Evolutionary conservation across 371 early-diverging fungal species (phyloP).

Genomic region (Coemansia sp.): DNA sequence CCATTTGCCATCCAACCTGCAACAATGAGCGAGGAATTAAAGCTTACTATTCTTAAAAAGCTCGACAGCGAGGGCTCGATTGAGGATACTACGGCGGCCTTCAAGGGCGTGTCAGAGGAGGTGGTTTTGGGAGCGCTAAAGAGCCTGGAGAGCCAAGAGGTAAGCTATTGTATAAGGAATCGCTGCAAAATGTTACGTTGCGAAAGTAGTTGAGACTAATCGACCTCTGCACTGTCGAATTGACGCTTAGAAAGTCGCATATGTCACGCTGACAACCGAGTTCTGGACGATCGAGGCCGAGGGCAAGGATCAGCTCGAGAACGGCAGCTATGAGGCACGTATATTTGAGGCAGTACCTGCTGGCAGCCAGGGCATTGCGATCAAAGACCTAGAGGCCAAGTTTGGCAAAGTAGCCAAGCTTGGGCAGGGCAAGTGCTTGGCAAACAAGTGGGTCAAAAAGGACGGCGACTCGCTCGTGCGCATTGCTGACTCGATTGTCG

Average conservation of each 20-base stretch:
- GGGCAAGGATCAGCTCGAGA: constrained; percentile 79
- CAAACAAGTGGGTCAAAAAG: constrained; percentile 96
- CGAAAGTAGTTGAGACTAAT: not conserved
- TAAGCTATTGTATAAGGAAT: constrained; percentile 44
- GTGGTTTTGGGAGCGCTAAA: constrained; percentile 80
- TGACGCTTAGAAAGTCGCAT: constrained; percentile 69
- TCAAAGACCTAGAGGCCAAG: constrained; percentile 72
- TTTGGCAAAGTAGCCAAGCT: constrained; percentile 79
- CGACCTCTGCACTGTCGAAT: not conserved
- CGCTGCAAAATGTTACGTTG: not conserved
- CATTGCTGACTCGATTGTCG: constrained; percentile 79
- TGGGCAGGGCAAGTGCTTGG: constrained; percentile 94
- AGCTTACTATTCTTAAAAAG: constrained; percentile 66
- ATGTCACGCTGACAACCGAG: constrained; percentile 78
- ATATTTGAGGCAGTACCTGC: constrained; percentile 89
- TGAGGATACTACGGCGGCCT: constrained; percentile 60
- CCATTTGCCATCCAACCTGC: not conserved
- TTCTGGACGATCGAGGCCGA: constrained; percentile 82
- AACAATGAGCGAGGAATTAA: constrained; percentile 62
- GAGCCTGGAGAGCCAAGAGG: constrained; percentile 84
- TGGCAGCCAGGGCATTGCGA: constrained; percentile 76
- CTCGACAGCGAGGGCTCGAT: constrained; percentile 66
- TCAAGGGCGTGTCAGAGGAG: constrained; percentile 59
- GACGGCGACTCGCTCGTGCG: constrained; percentile 62
- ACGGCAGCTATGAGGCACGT: constrained; percentile 92